A percentile compares a stretch with the other conserved stretches of the same genome.
phyloP scores from a whole-genome alignment of 768 basidiomycete species.

The Auricularia heimuer region DNA sequence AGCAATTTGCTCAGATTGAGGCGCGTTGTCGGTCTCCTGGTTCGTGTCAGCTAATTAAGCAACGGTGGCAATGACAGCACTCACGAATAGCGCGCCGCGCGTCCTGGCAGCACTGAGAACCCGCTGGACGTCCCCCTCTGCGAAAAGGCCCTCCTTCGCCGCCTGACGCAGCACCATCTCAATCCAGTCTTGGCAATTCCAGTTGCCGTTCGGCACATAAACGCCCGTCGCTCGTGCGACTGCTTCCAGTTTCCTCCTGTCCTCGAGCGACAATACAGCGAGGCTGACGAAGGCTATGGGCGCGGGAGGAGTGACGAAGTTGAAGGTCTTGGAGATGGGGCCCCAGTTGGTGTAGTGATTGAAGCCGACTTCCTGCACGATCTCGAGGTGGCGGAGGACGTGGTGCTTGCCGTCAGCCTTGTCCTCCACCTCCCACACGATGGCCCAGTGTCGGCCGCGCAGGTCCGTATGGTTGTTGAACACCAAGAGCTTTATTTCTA shows the following conservation, averaged over 20 bases:
- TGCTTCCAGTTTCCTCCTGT: slow-evolving; percentile 15
- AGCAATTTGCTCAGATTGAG: no score
- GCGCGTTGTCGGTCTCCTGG: no score
- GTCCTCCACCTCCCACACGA: neutral
- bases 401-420: neutral
- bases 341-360: slow-evolving; percentile 33
- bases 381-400: slow-evolving; percentile 23
- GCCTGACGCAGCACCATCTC: slow-evolving; percentile 13
- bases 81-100: neutral
- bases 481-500: neutral
- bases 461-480: neutral
- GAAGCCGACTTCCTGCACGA: slow-evolving; percentile 37
- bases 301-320: slow-evolving; percentile 2
- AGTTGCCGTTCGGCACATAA: slow-evolving; percentile 18
- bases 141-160: slow-evolving; percentile 15
- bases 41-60: no score
- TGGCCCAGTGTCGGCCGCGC: neutral
- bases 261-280: slow-evolving; percentile 9
- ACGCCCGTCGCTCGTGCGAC: slow-evolving; percentile 15
- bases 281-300: slow-evolving; percentile 6
- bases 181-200: slow-evolving; percentile 25
- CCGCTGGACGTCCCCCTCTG: slow-evolving; percentile 6
- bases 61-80: neutral
- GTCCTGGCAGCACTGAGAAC: neutral
- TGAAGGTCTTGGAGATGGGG: slow-evolving; percentile 14